A percentile compares a stretch with the other conserved stretches of the same genome.
Conservation (phyloP, 1,284 basidiomycete genomes). For the Pseudozyma hubeiensis region DNA sequence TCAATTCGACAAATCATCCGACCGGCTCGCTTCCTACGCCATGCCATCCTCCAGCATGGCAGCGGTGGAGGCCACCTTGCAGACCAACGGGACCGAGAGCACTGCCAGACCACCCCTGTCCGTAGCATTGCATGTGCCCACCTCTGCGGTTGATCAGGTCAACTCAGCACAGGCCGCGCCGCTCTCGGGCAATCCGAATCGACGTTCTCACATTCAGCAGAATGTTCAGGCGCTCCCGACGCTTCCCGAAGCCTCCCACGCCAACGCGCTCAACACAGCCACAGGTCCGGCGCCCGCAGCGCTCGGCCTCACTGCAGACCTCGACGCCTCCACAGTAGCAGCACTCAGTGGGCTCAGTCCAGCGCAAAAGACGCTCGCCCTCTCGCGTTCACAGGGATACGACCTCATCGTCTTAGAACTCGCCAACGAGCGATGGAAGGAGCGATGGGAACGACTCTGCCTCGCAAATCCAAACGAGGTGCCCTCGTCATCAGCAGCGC, state of each 20-base stretch:
- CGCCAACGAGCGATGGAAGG: constrained; percentile 86
- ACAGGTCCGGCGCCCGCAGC: constrained; percentile 54
- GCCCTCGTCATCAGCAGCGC: constrained; percentile 10
- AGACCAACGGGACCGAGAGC: constrained; percentile 14
- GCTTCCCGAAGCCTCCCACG: constrained; percentile 62
- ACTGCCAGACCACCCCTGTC: constrained; percentile 34
- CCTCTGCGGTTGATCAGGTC: constrained; percentile 28
- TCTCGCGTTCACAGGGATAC: constrained; percentile 70
- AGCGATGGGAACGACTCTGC: constrained; percentile 90
- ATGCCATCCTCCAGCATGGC: constrained; percentile 51
- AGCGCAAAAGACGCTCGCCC: constrained; percentile 33
- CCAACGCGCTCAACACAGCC: constrained; percentile 60
- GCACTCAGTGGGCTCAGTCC: constrained; percentile 57
- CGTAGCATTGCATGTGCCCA: constrained; percentile 42
- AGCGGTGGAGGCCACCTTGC: constrained; percentile 49
- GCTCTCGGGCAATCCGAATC: constrained; percentile 39
- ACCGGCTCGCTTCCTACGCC: neutral
- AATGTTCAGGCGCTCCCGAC: constrained; percentile 52
- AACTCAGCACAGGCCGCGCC: constrained; percentile 25
- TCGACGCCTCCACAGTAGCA: constrained; percentile 43
- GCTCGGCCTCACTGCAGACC: constrained; percentile 39
- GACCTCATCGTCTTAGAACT: constrained; percentile 81
- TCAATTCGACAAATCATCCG: neutral
- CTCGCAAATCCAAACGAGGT: constrained; percentile 70
- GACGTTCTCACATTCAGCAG: constrained; percentile 47